These are phyloP conservation scores for Cercospora sp. DNA, from an alignment of 2,329 filamentous ascomycete species.

Conservation along the genomic window DNA sequence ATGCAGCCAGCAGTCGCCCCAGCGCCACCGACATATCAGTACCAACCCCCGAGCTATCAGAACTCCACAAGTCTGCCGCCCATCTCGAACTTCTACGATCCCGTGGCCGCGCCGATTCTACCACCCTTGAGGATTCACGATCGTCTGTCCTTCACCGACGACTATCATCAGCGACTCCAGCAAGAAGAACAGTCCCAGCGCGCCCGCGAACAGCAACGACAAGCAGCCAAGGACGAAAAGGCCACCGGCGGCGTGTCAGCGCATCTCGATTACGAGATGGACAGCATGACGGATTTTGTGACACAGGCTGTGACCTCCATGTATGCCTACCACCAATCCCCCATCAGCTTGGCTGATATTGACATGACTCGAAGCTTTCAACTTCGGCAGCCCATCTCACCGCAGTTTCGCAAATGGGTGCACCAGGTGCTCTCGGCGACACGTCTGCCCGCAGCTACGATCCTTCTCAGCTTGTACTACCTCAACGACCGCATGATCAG, in stretches of 20 bases:
- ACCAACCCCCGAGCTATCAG: conserved; percentile 35
- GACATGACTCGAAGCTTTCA: conserved; percentile 64
- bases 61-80: conserved; percentile 37
- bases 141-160: conserved; percentile 42
- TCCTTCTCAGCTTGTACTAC: conserved; percentile 87
- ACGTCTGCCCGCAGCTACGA: conserved; percentile 84
- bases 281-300: conserved; percentile 93
- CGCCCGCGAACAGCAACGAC: conserved; percentile 43
- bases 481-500: conserved; percentile 71
- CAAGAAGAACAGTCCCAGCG: conserved; percentile 41
- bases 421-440: conserved; percentile 88
- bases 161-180: conserved; percentile 42
- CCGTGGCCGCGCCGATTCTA: conserved; percentile 47
- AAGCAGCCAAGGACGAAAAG: conserved; percentile 61
- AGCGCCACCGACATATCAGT: conserved; percentile 36
- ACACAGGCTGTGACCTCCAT: conserved; percentile 81
- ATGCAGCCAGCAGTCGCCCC: conserved; percentile 42
- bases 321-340: conserved; percentile 60
- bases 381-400: conserved; percentile 62
- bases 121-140: conserved; percentile 51
- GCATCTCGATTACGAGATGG: conserved; percentile 95
- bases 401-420: conserved; percentile 87
- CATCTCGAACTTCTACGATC: conserved; percentile 47
- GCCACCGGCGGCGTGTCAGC: conserved; percentile 84
- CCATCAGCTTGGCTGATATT: conserved; percentile 62